phyloP scores from a whole-genome alignment of 352 stramenopile species.

The Phytopythium oedochilum region DNA sequence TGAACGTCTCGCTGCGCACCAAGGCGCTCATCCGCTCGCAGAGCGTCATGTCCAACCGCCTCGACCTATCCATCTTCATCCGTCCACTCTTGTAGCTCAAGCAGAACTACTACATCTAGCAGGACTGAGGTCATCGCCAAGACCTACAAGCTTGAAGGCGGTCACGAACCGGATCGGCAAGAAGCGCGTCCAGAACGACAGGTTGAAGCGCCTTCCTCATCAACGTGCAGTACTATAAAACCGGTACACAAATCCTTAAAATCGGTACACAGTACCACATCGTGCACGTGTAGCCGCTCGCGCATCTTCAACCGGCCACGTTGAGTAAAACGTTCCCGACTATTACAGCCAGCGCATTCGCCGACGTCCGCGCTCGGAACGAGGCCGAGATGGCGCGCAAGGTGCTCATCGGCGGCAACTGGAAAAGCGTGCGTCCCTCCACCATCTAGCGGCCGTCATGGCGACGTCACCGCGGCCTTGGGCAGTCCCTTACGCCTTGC shows the following conservation, averaged over 20 bases:
- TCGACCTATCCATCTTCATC: conserved; percentile 17
- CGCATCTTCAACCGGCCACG: conserved; percentile 18
- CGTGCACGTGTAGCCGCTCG: too few species aligned
- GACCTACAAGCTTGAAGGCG: conserved; percentile 7
- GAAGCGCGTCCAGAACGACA: conserved; percentile 7
- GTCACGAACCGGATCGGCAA: conserved; percentile 8
- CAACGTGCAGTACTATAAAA: too few species aligned
- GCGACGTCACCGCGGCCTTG: background rate
- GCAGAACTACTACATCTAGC: conserved; percentile 21
- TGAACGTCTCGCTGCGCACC: conserved; percentile 16
- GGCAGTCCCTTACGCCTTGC: background rate
- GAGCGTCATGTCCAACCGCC: conserved; percentile 15
- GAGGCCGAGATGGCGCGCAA: conserved; percentile 43
- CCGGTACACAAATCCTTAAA: too few species aligned
- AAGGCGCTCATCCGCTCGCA: conserved; percentile 19
- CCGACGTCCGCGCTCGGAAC: background rate
- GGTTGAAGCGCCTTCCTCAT: too few species aligned
- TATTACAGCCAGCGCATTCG: too few species aligned
- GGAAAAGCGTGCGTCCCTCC: conserved; percentile 90
- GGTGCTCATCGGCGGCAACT: conserved; percentile 92
- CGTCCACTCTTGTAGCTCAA: conserved; percentile 20
- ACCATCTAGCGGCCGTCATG: too few species aligned
- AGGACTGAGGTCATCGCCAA: too few species aligned
- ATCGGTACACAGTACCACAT: too few species aligned
- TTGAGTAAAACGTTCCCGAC: background rate